Base-by-base conservation (phyloP, 2,329 filamentous ascomycete genomes). In the Plenodomus lindquistii region DNA sequence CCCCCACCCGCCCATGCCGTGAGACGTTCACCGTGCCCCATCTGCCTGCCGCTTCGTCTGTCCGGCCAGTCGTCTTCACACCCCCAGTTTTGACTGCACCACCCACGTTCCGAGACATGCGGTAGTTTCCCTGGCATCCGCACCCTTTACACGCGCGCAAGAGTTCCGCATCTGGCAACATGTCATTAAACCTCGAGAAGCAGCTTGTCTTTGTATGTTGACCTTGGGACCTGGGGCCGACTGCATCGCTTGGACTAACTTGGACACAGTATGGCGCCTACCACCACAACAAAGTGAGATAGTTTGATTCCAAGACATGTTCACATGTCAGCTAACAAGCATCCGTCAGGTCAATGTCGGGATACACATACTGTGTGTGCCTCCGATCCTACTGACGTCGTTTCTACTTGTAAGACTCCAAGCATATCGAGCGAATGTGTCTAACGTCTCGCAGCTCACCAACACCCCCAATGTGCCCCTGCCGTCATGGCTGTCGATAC, bases 341-440 rank as follows among this genome's bases (percentile, higher is more conserved):
- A 47, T 58, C 40, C 54, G 34, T 46, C 62, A 86, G 84, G 78
- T 88, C 74, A 94, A 94, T 70, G 76, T 92, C 50, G 80, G 79
- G 58, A 92, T 94, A 66, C 89, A 94, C 72, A 86, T 91, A 76
- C 77, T 84, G 50, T 93, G 88, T 69, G 89, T 94, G 47, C 89
- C 89, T 37, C 72, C 88, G 45, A 87, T 94, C 48, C 74, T 93
- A 44, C 79, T 89, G 66, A 86, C 87, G 2, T 81, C 78, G 34
- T 86, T 93, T 65, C 78, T 87, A 50, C 79, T 93, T 67, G 89
- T 92, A 81, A 59, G 85, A 69, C 38, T 50, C 24, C 17, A 16
- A 19, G 10, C 40, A 34, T 11, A 4, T 41, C 24, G 15, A 27
- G 22, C 16, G 27, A 29, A 5, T 8, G 19, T n/a, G 15, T 29